phyloP scores from a whole-genome alignment of 225 moss, liverwort and hornwort genomes.

The Polytrichum formosum region DNA sequence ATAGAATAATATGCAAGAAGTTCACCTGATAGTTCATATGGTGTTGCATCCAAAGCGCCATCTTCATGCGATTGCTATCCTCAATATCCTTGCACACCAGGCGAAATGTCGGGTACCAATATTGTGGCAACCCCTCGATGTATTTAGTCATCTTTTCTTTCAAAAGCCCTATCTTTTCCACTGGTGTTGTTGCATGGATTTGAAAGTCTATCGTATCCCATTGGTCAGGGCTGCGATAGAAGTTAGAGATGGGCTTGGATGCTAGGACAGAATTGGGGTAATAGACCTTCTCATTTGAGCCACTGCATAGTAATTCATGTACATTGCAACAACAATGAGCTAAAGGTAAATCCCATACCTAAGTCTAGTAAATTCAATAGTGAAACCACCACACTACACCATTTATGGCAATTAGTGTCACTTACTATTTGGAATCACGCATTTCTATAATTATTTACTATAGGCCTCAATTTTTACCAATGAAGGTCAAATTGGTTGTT shows the following conservation, averaged over 20 bases:
- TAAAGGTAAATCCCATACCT: neutral
- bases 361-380: too few relatives aligned
- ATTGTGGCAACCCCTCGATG: constrained; percentile 90
- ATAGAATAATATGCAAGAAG: neutral
- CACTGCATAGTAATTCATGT: constrained; percentile 40
- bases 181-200: constrained; percentile 81
- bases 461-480: too few relatives aligned
- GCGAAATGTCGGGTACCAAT: constrained; percentile 96
- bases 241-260: constrained; percentile 89
- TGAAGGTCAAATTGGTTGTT: too few relatives aligned
- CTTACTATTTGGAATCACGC: too few relatives aligned
- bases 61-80: constrained; percentile 93
- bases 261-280: constrained; percentile 93
- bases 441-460: too few relatives aligned
- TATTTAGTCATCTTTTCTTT: constrained; percentile 86
- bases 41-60: constrained; percentile 98
- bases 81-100: constrained; percentile 98
- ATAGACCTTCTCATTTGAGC: constrained; percentile 95
- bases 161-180: constrained; percentile 76
- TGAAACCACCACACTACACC: too few relatives aligned
- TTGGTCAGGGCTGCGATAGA: constrained; percentile 92
- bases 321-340: neutral
- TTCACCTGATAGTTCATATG: constrained; percentile 93
- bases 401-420: too few relatives aligned
- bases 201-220: constrained; percentile 99